Evolutionary conservation across 495 filamentous ascomycete genomes (phyloP).

Genomic region (Penicillium cinerascens): DNA sequence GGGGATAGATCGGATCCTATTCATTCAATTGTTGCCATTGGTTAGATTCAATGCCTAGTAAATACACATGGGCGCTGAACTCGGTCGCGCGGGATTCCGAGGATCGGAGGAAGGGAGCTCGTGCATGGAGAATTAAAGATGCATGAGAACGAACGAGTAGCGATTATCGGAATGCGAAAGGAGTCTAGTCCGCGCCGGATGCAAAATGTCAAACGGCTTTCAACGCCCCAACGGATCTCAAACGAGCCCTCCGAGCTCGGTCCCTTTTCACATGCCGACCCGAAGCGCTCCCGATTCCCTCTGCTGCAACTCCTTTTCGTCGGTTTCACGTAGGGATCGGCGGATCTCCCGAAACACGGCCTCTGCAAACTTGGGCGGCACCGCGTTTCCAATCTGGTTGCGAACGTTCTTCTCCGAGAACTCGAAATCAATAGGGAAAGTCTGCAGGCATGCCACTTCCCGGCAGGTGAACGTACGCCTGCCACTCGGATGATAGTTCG

Average conservation of each 20-base stretch:
- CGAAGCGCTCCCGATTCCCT: not conserved
- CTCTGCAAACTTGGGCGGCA: constrained; percentile 63
- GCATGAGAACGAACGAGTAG: not conserved
- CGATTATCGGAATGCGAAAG: not conserved
- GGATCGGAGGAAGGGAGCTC: constrained; percentile 2
- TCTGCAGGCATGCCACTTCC: constrained; percentile 74
- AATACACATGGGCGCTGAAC: not conserved
- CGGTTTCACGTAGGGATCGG: constrained; percentile 53
- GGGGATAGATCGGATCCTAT: not conserved
- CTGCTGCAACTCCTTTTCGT: constrained; percentile 36
- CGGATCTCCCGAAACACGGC: constrained; percentile 57
- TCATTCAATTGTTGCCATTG: not conserved
- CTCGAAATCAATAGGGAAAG: constrained; percentile 63
- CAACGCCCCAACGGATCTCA: not conserved
- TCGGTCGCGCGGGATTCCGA: constrained; percentile 1
- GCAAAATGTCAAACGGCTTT: not conserved
- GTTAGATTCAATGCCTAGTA: not conserved
- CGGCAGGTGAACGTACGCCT: constrained; percentile 61
- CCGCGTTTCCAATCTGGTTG: constrained; percentile 85
- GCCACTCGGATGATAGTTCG: constrained; percentile 67
- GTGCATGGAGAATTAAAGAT: not conserved
- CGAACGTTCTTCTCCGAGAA: constrained; percentile 51
- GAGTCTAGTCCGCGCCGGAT: not conserved
- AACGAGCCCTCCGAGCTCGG: not conserved
- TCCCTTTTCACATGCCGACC: not conserved